Percentiles rank a stretch among this genome's conserved stretches.
Evolutionary conservation across 257 asterid species (phyloP).

Genomic region (Solanum ossicruentum): DNA sequence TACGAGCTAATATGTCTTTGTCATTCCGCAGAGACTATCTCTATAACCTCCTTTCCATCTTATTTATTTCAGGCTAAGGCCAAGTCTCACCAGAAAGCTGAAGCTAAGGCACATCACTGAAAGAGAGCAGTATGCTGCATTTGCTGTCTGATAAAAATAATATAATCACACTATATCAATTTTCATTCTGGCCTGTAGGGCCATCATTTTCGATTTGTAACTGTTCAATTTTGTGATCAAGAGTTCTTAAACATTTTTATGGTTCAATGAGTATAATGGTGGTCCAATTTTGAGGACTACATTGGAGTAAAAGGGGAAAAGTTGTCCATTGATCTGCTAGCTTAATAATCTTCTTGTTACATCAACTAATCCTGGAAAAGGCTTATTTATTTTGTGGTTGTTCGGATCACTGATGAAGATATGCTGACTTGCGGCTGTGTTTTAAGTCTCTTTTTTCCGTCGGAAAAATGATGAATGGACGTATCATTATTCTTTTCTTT

Average conservation of each 20-base stretch:
- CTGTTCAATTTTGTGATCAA: constrained; percentile 4
- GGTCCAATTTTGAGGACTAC: background rate
- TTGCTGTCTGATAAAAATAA: constrained; percentile 26
- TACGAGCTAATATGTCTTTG: background rate
- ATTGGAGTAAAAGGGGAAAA: background rate
- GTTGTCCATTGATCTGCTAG: background rate
- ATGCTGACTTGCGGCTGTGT: background rate
- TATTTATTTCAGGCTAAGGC: constrained; percentile 32
- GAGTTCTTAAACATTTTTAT: constrained; percentile 2
- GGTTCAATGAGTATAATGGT: background rate
- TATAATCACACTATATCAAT: constrained; percentile 5
- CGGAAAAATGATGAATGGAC: background rate
- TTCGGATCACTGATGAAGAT: background rate
- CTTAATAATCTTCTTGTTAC: background rate
- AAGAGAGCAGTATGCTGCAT: background rate
- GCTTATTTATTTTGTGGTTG: background rate
- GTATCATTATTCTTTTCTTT: background rate
- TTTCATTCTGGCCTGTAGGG: constrained; percentile 23
- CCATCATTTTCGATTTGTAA: constrained; percentile 18
- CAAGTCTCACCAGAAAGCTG: constrained; percentile 65
- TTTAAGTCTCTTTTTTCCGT: background rate
- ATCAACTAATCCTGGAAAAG: background rate
- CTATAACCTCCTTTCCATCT: background rate
- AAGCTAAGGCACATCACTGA: constrained; percentile 59
- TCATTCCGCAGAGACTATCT: background rate